These are phyloP conservation scores for Conticribra weissflogii DNA, from an alignment of 108 stramenopile genomes.

Conservation along the genomic window DNA sequence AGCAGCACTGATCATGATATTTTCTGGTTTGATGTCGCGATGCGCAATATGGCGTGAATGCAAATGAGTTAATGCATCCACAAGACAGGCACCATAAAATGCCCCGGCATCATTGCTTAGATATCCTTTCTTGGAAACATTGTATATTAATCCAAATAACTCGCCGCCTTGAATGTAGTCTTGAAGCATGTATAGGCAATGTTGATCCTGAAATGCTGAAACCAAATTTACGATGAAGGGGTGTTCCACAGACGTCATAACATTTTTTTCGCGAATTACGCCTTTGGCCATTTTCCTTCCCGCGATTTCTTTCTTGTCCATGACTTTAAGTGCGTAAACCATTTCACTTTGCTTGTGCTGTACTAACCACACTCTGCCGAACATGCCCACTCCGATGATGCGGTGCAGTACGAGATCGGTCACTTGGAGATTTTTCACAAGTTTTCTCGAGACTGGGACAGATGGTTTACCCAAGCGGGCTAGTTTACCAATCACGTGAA, in stretches of 20 bases:
- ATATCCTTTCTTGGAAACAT: conserved; percentile 57
- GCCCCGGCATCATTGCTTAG: conserved; percentile 59
- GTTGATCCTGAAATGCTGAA: conserved; percentile 63
- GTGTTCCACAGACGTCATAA: conserved; percentile 56
- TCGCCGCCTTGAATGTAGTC: conserved; percentile 86
- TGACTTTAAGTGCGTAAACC: conserved; percentile 65
- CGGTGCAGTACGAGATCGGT: conserved; percentile 49
- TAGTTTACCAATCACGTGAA: conserved; percentile 39
- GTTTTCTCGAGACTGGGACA: conserved; percentile 35
- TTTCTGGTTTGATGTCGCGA: conserved; percentile 70
- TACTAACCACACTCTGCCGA: conserved; percentile 91
- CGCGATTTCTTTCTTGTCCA: conserved; percentile 74
- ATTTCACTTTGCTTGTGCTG: conserved; percentile 20
- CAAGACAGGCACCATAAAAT: conserved; percentile 67
- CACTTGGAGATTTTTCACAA: conserved; percentile 41
- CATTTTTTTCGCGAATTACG: conserved; percentile 53
- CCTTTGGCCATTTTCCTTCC: conserved; percentile 50
- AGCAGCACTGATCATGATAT: conserved; percentile 62
- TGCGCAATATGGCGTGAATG: conserved; percentile 65
- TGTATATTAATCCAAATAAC: conserved; percentile 71
- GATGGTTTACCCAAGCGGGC: conserved; percentile 35
- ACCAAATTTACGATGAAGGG: conserved; percentile 76
- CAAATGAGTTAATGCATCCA: conserved; percentile 50
- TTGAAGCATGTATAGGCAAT: conserved; percentile 75
- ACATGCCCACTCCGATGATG: conserved; percentile 89